Percentiles rank a stretch among this genome's conserved stretches.
phyloP scores from a whole-genome alignment of 2,329 filamentous ascomycete species.

The Whalleya microplaca region DNA sequence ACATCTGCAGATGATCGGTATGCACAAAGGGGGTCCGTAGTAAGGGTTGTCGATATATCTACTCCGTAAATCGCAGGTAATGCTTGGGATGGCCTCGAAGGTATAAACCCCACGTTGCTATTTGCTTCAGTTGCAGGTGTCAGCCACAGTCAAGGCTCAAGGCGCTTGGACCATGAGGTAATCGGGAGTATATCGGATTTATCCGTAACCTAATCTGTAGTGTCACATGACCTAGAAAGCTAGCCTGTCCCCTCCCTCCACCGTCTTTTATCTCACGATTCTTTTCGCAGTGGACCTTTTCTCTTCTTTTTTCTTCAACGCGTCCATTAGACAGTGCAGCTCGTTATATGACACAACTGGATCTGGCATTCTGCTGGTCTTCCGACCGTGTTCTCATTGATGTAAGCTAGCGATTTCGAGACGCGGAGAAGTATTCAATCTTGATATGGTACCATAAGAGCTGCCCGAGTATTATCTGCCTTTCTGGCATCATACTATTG shows the following conservation, averaged over 20 bases:
- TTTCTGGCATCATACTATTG: slow-evolving; percentile 53
- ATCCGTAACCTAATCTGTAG: too few relatives aligned
- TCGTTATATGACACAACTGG: slow-evolving; percentile 64
- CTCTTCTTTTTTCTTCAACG: slow-evolving; percentile 59
- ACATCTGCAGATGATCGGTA: slow-evolving; percentile 9
- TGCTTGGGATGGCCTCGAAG: slow-evolving; percentile 17
- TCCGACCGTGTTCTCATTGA: slow-evolving; percentile 59
- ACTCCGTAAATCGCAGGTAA: slow-evolving; percentile 15
- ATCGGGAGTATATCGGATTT: too few relatives aligned
- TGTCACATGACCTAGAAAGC: slow-evolving; percentile 29
- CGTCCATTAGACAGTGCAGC: slow-evolving; percentile 87
- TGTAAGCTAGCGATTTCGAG: slow-evolving; percentile 57
- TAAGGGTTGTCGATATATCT: slow-evolving; percentile 11
- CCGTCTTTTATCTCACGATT: slow-evolving; percentile 21
- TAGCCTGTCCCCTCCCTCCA: slow-evolving; percentile 25
- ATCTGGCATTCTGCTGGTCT: slow-evolving; percentile 69
- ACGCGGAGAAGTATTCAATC: slow-evolving; percentile 48
- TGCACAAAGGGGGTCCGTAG: slow-evolving; percentile 6
- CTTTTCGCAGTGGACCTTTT: slow-evolving; percentile 19
- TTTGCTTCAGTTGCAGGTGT: slow-evolving; percentile 5
- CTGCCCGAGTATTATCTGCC: slow-evolving; percentile 64
- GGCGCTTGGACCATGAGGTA: neutral
- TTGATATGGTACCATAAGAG: slow-evolving; percentile 68
- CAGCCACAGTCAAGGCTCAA: neutral
- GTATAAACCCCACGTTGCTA: slow-evolving; percentile 15